Base-by-base conservation (phyloP, 495 filamentous ascomycete genomes). In the Podospora anserina region DNA sequence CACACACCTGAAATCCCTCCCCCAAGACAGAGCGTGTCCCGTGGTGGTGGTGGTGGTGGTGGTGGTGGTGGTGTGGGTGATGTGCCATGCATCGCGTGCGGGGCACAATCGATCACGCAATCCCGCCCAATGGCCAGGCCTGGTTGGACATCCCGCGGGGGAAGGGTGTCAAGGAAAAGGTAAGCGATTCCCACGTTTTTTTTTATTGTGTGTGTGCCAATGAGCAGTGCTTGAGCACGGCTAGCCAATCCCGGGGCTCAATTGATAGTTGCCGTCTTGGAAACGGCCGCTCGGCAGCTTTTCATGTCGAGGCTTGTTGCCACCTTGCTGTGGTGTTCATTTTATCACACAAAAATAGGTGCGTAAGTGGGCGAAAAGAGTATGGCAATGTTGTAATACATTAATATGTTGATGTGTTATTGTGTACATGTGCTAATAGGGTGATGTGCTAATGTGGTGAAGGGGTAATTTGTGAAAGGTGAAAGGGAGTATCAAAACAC, bases 41-140 rank as follows among this genome's bases (percentile, higher is more conserved):
- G 39, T 49, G 39, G 39, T 49, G 39, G 63, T 49, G 30, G 30
- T 32, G 23, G 19, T 20, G n/a, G n/a, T n/a, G n/a, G n/a, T n/a
- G n/a, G 39, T 49, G 39, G 39, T 49, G 39, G 63, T 49, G 30
- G 30, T 32, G 23, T 23, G 26, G 63, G 39, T 26, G 55, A 28
- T 28, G 59, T n/a, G 55, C 64, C 32, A 39, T n/a, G n/a, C 63
- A 64, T 68, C 20, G 54, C 62, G 69, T 71, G 69, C 69, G 69
- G 69, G 69, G 66, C 66, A 63, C 1, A 30, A n/a, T 34, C 58
- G 66, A 71, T 71, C 69, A 71, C 69, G 69, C 69, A 71, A 71
- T 70, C 34, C 28, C 28, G 39, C 39, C 39, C 39, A 49, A 49
- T 49, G 30, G 30, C 39, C 39, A 13, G 39, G 23, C 23, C 23